These are phyloP conservation scores for Alternaria angustiovoidea DNA, from an alignment of 2,329 filamentous ascomycete species.

Conservation along the genomic window DNA sequence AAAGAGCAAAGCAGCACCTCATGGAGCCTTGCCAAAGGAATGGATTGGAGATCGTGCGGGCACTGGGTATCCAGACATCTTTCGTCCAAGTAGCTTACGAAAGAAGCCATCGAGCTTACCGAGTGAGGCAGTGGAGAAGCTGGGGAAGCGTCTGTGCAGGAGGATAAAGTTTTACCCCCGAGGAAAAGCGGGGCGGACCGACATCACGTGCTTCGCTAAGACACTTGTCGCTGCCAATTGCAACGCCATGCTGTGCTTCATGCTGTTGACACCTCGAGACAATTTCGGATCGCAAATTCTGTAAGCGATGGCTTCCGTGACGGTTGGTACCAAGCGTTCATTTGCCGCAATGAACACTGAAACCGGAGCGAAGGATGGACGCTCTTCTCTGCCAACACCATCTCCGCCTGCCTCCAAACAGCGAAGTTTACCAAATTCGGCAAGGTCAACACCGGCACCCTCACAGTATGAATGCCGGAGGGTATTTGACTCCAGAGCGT, in stretches of 20 bases:
- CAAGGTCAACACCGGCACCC: constrained; percentile 34
- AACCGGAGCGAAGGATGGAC: constrained; percentile 18
- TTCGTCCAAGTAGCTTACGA: constrained; percentile 1
- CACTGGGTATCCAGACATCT: constrained; percentile 1
- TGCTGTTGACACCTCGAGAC: constrained; percentile 10
- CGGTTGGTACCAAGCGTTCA: constrained; percentile 40
- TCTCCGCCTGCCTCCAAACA: constrained; percentile 20
- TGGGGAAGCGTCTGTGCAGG: constrained; percentile 14
- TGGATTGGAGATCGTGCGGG: not conserved
- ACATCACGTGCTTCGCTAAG: constrained; percentile 18
- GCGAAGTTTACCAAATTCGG: constrained; percentile 21
- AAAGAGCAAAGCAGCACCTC: not conserved
- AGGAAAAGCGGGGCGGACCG: constrained; percentile 7
- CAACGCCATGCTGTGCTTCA: constrained; percentile 12
- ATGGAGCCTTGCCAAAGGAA: constrained; percentile 2
- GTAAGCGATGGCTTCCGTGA: constrained; percentile 34
- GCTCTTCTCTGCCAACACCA: constrained; percentile 20
- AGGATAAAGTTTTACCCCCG: constrained; percentile 21
- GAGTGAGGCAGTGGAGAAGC: constrained; percentile 9
- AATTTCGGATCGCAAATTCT: not conserved
- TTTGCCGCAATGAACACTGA: constrained; percentile 38
- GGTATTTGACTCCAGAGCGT: constrained; percentile 67
- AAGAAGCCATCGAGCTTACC: constrained; percentile 12
- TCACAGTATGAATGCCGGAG: constrained; percentile 37
- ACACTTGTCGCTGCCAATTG: constrained; percentile 3